phyloP scores from a whole-genome alignment of 257 asterid genomes.

The Salvia rosmarinus region DNA sequence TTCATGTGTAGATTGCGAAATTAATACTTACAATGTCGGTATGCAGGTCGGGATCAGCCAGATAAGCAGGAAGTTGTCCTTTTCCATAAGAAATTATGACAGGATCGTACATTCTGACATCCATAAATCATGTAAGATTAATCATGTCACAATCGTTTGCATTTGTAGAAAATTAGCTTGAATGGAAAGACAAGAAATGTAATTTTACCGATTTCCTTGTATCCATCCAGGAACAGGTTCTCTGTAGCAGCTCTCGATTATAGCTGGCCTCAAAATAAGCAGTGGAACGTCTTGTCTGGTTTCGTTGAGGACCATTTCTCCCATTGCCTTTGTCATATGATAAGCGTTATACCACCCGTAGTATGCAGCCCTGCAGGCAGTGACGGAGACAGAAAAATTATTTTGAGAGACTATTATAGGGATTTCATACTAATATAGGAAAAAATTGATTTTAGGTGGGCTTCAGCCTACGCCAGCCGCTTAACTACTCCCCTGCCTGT shows the following conservation, averaged over 20 bases:
- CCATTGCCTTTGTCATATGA: slow-evolving; percentile 50
- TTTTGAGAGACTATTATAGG: no score
- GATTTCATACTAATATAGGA: no score
- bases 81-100: slow-evolving; percentile 41
- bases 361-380: slow-evolving; percentile 37
- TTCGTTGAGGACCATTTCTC: slow-evolving; percentile 48
- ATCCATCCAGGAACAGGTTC: slow-evolving; percentile 55
- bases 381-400: no score
- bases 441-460: no score
- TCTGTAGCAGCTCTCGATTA: slow-evolving; percentile 41
- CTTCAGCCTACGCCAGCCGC: no score
- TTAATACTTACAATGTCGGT: slow-evolving; percentile 38
- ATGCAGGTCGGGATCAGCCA: slow-evolving; percentile 38
- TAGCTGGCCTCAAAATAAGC: slow-evolving; percentile 43
- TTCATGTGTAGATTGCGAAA: no score
- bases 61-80: slow-evolving; percentile 43
- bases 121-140: neutral
- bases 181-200: neutral
- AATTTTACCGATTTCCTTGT: slow-evolving; percentile 49
- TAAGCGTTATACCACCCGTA: slow-evolving; percentile 48
- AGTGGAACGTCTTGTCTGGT: slow-evolving; percentile 40
- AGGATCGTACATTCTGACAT: slow-evolving; percentile 41
- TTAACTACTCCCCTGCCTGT: no score
- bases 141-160: neutral
- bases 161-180: no score